Base-by-base conservation (phyloP, 768 basidiomycete species). In the Cytidiella melzeri region DNA sequence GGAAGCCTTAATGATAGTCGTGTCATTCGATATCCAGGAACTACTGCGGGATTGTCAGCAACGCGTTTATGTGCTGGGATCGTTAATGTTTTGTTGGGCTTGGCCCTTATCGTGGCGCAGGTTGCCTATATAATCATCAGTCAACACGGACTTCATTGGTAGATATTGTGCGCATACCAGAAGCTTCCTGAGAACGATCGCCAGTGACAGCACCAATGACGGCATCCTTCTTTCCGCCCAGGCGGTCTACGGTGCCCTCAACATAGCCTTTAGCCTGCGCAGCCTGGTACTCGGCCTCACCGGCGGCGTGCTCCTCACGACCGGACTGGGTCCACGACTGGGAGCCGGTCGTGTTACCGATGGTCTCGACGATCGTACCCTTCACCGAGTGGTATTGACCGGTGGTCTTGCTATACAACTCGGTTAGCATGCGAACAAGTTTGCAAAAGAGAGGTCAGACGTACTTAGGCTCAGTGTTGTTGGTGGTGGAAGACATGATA, bases 41-140 rank as follows among this genome's bases (percentile, higher is more conserved):
- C n/a, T n/a, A n/a, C n/a, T n/a, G n/a, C n/a, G n/a, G n/a, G n/a
- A n/a, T n/a, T n/a, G n/a, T n/a, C n/a, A n/a, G n/a, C n/a, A n/a
- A n/a, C n/a, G n/a, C n/a, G n/a, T 30, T 30, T 41, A 48, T 7
- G 12, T 20, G 20, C 36, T 49, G 13, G 55, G 52, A 38, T 74
- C 71, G 61, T 83, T 84, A 25, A 73, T 15, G 3, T 78, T 67
- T 60, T 83, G 79, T 55, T 83, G 73, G 1, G 69, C 58, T 43
- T 72, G 55, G 0, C 83, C 81, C 53, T 82, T 81, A 41, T 82
- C 77, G 0, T 78, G 70, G 43, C 64, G 69, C 15, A 65, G 46
- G 47, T 82, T 81, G 1, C 83, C 81, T 81, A 25, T 1, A 19
- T n/a, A n/a, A n/a, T n/a, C n/a, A n/a, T n/a, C n/a, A n/a, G n/a